Percentiles rank a stretch among this genome's conserved stretches.
Conservation (phyloP, 106 monocot genomes). For the Phalaenopsis aphrodite region DNA sequence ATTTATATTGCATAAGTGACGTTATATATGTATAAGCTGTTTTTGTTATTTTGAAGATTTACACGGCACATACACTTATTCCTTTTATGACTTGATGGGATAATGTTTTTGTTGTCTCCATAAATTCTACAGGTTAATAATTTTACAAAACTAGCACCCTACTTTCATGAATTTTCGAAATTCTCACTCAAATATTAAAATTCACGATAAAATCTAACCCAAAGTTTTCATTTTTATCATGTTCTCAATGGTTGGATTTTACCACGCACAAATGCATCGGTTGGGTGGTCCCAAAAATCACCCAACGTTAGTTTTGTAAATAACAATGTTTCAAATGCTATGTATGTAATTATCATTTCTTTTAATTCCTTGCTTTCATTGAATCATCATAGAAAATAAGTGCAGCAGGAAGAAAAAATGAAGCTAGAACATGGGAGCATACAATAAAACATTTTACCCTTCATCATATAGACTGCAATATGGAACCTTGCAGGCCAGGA, state of each 20-base stretch:
- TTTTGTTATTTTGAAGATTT: background rate
- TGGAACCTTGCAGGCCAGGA: constrained; percentile 76
- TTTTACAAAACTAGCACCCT: background rate
- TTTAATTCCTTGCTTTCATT: background rate
- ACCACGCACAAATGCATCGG: no score
- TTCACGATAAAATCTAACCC: no score
- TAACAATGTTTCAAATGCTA: no score
- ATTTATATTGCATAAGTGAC: background rate
- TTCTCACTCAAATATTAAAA: no score
- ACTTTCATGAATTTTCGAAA: no score
- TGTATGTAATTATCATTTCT: no score
- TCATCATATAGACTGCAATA: constrained; percentile 94
- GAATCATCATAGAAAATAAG: background rate
- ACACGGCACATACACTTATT: background rate
- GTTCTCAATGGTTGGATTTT: no score
- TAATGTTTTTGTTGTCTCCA: background rate
- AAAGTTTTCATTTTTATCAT: no score
- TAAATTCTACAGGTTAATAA: background rate
- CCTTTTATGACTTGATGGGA: background rate
- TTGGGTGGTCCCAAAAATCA: no score
- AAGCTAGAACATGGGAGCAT: background rate
- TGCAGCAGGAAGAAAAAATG: background rate
- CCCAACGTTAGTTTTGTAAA: no score
- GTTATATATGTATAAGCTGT: background rate
- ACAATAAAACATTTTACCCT: constrained; percentile 50